Conservation (phyloP, 2,329 filamentous ascomycete genomes). For the Geoglossum cookeanum region DNA sequence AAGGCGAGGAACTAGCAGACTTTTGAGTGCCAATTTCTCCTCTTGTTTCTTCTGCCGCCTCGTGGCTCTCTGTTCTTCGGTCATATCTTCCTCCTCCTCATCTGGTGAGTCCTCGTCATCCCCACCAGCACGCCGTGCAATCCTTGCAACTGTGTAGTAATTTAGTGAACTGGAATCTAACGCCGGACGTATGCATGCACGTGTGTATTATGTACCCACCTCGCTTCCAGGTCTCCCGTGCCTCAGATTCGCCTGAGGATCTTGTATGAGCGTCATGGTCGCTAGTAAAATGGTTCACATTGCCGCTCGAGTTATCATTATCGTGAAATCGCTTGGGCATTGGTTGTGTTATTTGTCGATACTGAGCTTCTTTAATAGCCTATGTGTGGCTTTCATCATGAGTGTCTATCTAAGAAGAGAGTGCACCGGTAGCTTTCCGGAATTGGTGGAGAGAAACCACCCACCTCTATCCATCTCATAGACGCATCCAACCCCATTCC, state of each 20-base stretch:
- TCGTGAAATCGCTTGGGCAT: conserved; percentile 17
- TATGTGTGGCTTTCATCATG: conserved; percentile 16
- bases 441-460: conserved; percentile 13
- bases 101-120: conserved; percentile 36
- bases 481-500: conserved; percentile 51
- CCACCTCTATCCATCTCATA: conserved; percentile 51
- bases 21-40: conserved; percentile 35
- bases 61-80: conserved; percentile 17
- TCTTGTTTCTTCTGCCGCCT: conserved; percentile 23
- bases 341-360: conserved; percentile 30
- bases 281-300: conserved; percentile 2
- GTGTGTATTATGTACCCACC: not conserved
- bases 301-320: not conserved
- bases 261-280: conserved; percentile 7
- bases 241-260: conserved; percentile 20
- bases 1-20: not conserved
- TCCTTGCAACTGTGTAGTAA: conserved; percentile 30
- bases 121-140: conserved; percentile 51
- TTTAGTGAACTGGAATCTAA: not conserved
- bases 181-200: not conserved
- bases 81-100: conserved; percentile 22
- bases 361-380: conserved; percentile 36
- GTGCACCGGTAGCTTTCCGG: conserved; percentile 17
- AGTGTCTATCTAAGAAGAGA: conserved; percentile 20
- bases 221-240: conserved; percentile 57